Base-by-base conservation (phyloP, 345 rosid species). In the Lepidium didymum region DNA sequence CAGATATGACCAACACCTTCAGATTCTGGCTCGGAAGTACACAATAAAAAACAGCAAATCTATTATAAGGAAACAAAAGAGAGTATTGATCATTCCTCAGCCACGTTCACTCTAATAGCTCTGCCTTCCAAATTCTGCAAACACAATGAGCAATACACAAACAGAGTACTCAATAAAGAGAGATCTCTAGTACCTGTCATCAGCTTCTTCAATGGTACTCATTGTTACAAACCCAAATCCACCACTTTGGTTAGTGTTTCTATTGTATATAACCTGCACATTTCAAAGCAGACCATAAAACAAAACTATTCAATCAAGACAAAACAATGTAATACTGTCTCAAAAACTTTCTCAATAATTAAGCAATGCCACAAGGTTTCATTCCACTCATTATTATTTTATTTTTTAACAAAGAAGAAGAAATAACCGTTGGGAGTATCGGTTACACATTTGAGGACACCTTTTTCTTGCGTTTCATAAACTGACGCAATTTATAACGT, bases 141-240 rank as follows among this genome's bases (percentile, higher is more conserved):
- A 52, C 68, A 34, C 69, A 56, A 9, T 50, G 41, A 45, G 29
- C 13, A 27, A 29, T 7, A 43, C 8, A 38, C 5, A 49, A 7
- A 10, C 42, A 25, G 15, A 61, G 7, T 29, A 29, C 7, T 29
- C 33, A 29, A 29, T 29, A 29, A 29, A 23, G 21, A 23, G n/a
- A 23, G 14, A 4, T 23, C 33, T 21, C 33, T 21, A 11, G 14
- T 53, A 90, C 96, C 91, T 85, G 83, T 72, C 91, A 64, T 90
- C 91, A 33, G 88, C 90, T 75, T 90, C 94, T 59, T 84, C 91
- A 68, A 85, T 86, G 2, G 85, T 76, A 57, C 87, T 87, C 91
- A 91, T 86, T 5, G 87, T 84, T 70, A 88, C 93, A 18, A 91
- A 91, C 29, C 96, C 93, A 23, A 91, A 91, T 10, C 97, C 97